Evolutionary conservation across 768 basidiomycete species (phyloP), one percentile per base, ranked within the genome.

Genomic region (Boletus sp.): DNA sequence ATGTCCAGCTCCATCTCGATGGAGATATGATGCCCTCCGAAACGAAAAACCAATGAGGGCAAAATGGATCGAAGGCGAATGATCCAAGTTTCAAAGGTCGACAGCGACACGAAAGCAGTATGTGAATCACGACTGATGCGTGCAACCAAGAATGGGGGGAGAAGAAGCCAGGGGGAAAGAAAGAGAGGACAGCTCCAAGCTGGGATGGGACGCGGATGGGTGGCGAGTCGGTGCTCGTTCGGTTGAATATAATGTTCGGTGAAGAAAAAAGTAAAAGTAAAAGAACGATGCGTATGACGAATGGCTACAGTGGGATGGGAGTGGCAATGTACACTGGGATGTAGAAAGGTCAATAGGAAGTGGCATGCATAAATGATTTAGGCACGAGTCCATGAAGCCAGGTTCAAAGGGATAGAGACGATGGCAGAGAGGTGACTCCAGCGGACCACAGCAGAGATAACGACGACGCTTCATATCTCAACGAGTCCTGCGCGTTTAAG

Each of bases 401-500:
- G 30, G 29, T 52, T 24, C 35, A 36, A 32, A 39, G 7, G 40
- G 33, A 52, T 28, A 51, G 8, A n/a, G n/a, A 36, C 10, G 35
- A 46, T 17, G 39, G 20, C 15, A 50, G 4, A 39, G 46, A n/a
- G 54, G 12, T 5, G 36, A 46, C 40, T 35, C 39, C 47, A 51
- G 30, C 41, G 28, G 32, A 12, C 30, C 24, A 17, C 29, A 10
- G 35, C 8, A 49, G 24, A 37, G 35, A 47, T 32, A 55, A 51
- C 39, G 30, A 35, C 9, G 32, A 37, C 15, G 18, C 35, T 30
- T 60, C 36, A 67, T 15, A 46, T 49, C 30, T 64, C 58, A 35
- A 32, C 61, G 11, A 71, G 64, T 20, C 70, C 70, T 7, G 75
- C 76, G 4, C 77, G 72, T 49, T 70, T 71, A 11, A 80, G 69